Base-by-base conservation (phyloP, 1,139 yeast genomes). In the Magnusiomyces starmeri region DNA sequence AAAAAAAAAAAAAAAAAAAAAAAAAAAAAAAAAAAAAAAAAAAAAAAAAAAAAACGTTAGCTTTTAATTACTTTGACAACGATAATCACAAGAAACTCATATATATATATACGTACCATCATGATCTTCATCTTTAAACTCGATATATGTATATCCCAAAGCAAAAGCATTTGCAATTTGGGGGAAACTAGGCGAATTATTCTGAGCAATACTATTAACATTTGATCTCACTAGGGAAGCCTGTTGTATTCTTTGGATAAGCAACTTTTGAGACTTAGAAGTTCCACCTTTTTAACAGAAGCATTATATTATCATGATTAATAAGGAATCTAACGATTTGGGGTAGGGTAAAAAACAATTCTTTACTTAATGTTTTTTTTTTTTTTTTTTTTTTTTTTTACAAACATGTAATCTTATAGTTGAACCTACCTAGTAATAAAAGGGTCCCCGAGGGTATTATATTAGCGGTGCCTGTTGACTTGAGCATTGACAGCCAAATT, bases 81-180 rank as follows among this genome's bases (percentile, higher is more conserved):
- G 34, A 27, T 27, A 27, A 35, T 35, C 7, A 16, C 7, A 14
- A 35, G 40, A 35, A 9, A 9, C 8, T 18, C n/a, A 22, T 7
- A 10, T 10, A 39, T 8, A 20, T 9, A 6, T 22, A 25, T 3
- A 27, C 50, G 54, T 60, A 51, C 64, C 68, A 26, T 65, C 67
- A 16, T 65, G 63, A n/a, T 67, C 67, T 3, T 57, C 56, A 39
- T 69, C 71, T 20, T 56, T 58, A 52, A 62, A 65, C 45, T 69
- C 68, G 7, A 70, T 57, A 54, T 56, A 71, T 1, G 70, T 61
- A 52, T 70, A 73, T 1, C 73, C 74, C 24, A 70, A 49, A 2
- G 67, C 65, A 52, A 65, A 61, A 2, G 59, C 60, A 44, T 65
- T 65, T 1, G 70, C 65, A 4, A 61, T 55, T 1, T 46, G 42